Percentiles rank a stretch among this genome's conserved stretches.
phyloP scores from a whole-genome alignment of 176 grass and related monocot species.

The Triticum monococcum region DNA sequence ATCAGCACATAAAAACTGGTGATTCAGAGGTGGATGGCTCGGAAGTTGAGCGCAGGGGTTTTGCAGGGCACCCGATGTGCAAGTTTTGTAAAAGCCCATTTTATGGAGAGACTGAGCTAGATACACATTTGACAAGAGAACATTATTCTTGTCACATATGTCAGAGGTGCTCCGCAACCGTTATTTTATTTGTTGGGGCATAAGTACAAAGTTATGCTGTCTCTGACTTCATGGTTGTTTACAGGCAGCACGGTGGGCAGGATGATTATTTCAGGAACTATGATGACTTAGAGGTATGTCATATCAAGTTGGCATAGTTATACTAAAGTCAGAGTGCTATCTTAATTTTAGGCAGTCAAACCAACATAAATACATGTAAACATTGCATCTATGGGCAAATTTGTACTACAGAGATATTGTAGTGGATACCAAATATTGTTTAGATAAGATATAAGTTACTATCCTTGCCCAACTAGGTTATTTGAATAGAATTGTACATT shows the following conservation, averaged over 20 bases:
- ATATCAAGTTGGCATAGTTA: not conserved
- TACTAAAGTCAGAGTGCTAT: not conserved
- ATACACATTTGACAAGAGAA: constrained; percentile 52
- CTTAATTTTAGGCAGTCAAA: not conserved
- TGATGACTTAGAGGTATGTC: constrained; percentile 71
- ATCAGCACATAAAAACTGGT: constrained; percentile 59
- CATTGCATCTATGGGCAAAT: not conserved
- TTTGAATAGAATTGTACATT: not conserved
- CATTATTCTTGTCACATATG: constrained; percentile 77
- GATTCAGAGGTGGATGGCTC: constrained; percentile 75
- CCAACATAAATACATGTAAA: constrained; percentile 15
- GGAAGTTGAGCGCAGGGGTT: constrained; percentile 61
- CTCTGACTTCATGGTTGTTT: constrained; percentile 22
- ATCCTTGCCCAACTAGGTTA: constrained; percentile 14
- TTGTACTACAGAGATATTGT: not conserved
- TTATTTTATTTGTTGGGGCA: constrained; percentile 5
- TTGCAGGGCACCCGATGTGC: constrained; percentile 64
- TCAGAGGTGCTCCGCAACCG: constrained; percentile 40
- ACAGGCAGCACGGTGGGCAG: constrained; percentile 54
- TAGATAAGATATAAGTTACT: not conserved
- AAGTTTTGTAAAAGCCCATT: constrained; percentile 67
- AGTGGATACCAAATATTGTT: not conserved
- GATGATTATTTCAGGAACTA: constrained; percentile 72
- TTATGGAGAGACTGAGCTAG: constrained; percentile 64
- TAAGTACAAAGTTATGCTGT: constrained; percentile 5